These are phyloP conservation scores for Rhododendron simsii DNA, from an alignment of 148 eudicot species.

Conservation along the genomic window DNA sequence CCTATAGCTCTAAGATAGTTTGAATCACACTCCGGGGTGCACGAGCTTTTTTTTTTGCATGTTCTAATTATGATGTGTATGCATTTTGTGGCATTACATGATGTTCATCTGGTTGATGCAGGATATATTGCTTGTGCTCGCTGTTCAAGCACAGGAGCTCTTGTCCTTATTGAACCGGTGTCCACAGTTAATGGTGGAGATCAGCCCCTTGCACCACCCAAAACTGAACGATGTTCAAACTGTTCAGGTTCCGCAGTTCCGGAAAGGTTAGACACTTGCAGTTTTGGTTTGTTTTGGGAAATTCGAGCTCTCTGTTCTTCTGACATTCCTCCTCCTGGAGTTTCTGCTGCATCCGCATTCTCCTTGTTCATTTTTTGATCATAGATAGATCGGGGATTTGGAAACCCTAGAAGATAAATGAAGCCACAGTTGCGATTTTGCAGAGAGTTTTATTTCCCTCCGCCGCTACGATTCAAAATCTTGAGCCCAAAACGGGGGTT, in stretches of 20 bases:
- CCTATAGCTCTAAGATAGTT: no score
- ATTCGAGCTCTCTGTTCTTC: constrained; percentile 72
- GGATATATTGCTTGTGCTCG: constrained; percentile 99
- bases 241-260: constrained; percentile 90
- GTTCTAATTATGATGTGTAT: not conserved
- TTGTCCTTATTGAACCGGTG: constrained; percentile 73
- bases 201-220: constrained; percentile 69
- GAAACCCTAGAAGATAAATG: constrained; percentile 1
- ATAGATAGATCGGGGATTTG: not conserved
- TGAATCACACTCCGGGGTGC: no score
- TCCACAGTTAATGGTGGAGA: constrained; percentile 64
- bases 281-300: constrained; percentile 15
- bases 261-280: constrained; percentile 59
- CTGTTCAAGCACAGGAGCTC: constrained; percentile 78
- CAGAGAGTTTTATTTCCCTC: not conserved
- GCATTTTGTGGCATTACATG: not conserved
- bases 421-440: not conserved
- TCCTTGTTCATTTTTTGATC: constrained; percentile 22
- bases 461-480: not conserved
- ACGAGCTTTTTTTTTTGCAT: not conserved
- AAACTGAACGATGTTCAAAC: constrained; percentile 77
- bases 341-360: constrained; percentile 1
- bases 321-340: constrained; percentile 28
- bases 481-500: not conserved
- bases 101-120: constrained; percentile 28